Evolutionary conservation across 352 stramenopile species (phyloP).

Genomic region (Phytophthora citrophthora): DNA sequence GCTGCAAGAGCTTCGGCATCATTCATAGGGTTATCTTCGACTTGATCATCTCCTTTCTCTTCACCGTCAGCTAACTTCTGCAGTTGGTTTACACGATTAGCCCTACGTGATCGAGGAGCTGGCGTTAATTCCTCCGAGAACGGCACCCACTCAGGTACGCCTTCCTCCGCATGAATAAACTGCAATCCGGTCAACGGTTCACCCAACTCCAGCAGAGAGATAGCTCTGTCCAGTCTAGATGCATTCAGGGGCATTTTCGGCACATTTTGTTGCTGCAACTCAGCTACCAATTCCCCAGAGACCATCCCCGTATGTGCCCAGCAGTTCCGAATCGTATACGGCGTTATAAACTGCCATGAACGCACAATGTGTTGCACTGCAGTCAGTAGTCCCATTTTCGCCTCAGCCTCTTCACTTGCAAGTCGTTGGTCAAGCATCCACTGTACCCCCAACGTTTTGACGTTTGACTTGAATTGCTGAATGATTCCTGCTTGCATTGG

Average conservation of each 20-base stretch:
- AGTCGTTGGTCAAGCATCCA: conserved; percentile 28
- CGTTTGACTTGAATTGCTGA: conserved; percentile 20
- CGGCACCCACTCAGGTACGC: conserved; percentile 23
- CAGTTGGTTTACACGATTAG: conserved; percentile 1
- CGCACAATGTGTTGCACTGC: conserved; percentile 23
- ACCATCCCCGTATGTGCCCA: conserved; percentile 24
- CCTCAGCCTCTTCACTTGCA: background rate
- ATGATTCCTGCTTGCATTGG: conserved; percentile 26
- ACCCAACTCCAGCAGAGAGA: conserved; percentile 6
- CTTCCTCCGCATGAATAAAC: conserved; percentile 23
- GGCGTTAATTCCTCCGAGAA: conserved; percentile 13
- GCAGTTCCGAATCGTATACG: conserved; percentile 14
- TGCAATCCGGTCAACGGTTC: conserved; percentile 16
- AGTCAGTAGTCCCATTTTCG: conserved; percentile 24
- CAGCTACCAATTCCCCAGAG: conserved; percentile 11
- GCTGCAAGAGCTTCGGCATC: conserved; percentile 21
- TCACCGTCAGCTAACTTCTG: background rate
- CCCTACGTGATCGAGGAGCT: conserved; percentile 15
- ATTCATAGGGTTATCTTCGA: conserved; percentile 7
- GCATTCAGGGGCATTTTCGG: conserved; percentile 9
- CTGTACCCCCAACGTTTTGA: conserved; percentile 21
- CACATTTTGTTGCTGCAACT: conserved; percentile 12
- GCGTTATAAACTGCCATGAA: conserved; percentile 14
- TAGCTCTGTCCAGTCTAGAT: conserved; percentile 15
- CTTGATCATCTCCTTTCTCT: background rate